phyloP scores from a whole-genome alignment of 805 yeast genomes.

The Saccharomycopsis fermentans region DNA sequence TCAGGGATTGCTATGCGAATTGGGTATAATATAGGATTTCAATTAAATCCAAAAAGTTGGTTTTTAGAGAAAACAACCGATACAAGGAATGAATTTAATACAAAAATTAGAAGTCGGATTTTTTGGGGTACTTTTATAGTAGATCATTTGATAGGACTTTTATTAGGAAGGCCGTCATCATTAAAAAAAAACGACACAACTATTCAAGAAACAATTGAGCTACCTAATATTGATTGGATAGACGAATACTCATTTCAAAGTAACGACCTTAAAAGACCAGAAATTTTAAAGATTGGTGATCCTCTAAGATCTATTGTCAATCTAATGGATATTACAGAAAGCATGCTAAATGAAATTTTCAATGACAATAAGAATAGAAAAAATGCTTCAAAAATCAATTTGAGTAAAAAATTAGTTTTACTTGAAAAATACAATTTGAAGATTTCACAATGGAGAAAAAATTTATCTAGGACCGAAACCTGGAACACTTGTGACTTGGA shows the following conservation, averaged over 20 bases:
- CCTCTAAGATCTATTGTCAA: slow-evolving; percentile 28
- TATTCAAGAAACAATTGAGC: slow-evolving; percentile 46
- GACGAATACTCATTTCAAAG: slow-evolving; percentile 33
- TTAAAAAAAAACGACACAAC: slow-evolving; percentile 48
- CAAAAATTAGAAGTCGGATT: slow-evolving; percentile 43
- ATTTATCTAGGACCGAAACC: slow-evolving; percentile 37
- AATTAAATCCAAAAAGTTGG: slow-evolving; percentile 54
- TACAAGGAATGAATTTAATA: slow-evolving; percentile 19
- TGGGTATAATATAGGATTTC: slow-evolving; percentile 58
- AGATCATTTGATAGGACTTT: slow-evolving; percentile 51
- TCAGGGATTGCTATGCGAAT: slow-evolving; percentile 53
- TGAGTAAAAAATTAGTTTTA: slow-evolving; percentile 25
- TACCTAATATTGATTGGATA: slow-evolving; percentile 56
- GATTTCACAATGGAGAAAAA: slow-evolving; percentile 41
- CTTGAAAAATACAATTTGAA: slow-evolving; percentile 36
- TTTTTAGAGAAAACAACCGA: slow-evolving; percentile 29
- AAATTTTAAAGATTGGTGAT: slow-evolving; percentile 26
- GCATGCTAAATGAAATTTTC: slow-evolving; percentile 28
- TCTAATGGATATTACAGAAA: slow-evolving; percentile 32
- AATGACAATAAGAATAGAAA: slow-evolving; percentile 23
- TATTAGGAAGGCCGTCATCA: slow-evolving; percentile 49
- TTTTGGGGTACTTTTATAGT: slow-evolving; percentile 61
- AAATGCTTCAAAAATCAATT: slow-evolving; percentile 25
- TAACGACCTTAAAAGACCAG: background rate
- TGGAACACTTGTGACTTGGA: slow-evolving; percentile 38